phyloP scores from a whole-genome alignment of 495 filamentous ascomycete species.

The Aspergillus bridgeri region DNA sequence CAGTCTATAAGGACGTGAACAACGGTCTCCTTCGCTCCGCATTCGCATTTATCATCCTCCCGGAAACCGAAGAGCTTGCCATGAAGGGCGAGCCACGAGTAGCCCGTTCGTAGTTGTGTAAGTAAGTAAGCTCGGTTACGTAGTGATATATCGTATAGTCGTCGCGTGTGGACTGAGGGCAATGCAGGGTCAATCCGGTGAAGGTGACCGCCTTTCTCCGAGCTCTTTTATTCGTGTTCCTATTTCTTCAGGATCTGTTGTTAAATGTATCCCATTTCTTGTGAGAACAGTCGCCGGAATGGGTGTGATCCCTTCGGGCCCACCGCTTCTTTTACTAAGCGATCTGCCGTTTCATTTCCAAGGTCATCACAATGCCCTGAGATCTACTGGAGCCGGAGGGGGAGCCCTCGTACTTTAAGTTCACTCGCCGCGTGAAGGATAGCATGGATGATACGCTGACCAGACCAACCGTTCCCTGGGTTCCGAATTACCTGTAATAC shows the following conservation, averaged over 20 bases:
- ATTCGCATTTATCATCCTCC: conserved; percentile 19
- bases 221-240: conserved; percentile 16
- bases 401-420: background rate
- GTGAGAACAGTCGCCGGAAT: too few species aligned
- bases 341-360: background rate
- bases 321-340: background rate
- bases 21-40: background rate
- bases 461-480: background rate
- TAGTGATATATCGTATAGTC: conserved; percentile 14
- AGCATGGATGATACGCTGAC: background rate
- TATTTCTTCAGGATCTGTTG: too few species aligned
- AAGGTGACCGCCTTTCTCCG: conserved; percentile 12
- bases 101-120: conserved; percentile 21
- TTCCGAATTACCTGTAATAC: background rate
- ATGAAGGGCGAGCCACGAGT: conserved; percentile 18
- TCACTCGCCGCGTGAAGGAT: background rate
- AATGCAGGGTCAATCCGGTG: conserved; percentile 15
- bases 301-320: too few species aligned
- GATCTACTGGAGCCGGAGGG: background rate
- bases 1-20: background rate
- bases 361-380: background rate
- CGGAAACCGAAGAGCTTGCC: conserved; percentile 8
- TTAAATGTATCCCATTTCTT: too few species aligned
- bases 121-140: conserved; percentile 18
- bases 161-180: conserved; percentile 16